phyloP scores from a whole-genome alignment of 2,329 filamentous ascomycete genomes.

The Aspergillus novofumigatus region DNA sequence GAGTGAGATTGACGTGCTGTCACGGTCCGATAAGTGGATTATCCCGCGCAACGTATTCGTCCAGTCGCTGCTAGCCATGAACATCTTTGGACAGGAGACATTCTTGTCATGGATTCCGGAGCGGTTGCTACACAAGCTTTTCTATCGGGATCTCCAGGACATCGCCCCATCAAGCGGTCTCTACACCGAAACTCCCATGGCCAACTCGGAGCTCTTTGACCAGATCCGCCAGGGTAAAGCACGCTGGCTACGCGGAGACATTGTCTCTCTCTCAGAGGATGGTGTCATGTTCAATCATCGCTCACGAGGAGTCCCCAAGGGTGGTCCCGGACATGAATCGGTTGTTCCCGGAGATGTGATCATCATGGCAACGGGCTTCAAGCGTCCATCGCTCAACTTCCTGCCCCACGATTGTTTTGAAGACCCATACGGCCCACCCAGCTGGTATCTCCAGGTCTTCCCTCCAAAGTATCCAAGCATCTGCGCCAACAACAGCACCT shows the following conservation, averaged over 20 bases:
- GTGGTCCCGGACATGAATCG: conserved; percentile 66
- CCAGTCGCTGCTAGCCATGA: conserved; percentile 68
- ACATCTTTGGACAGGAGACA: conserved; percentile 75
- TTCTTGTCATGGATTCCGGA: conserved; percentile 74
- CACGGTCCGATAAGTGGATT: conserved; percentile 80
- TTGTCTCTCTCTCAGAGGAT: conserved; percentile 58
- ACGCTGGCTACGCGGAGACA: conserved; percentile 78
- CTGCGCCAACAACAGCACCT: conserved; percentile 80
- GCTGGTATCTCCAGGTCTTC: conserved; percentile 87
- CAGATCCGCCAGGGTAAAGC: conserved; percentile 68
- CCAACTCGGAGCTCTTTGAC: conserved; percentile 75
- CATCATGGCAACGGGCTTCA: conserved; percentile 79
- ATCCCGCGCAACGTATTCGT: conserved; percentile 75
- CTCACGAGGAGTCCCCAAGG: conserved; percentile 66
- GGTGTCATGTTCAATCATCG: conserved; percentile 70
- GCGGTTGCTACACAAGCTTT: conserved; percentile 67
- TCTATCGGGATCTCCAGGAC: conserved; percentile 76
- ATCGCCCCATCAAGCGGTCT: conserved; percentile 67
- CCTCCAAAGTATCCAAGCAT: conserved; percentile 69
- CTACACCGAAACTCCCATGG: conserved; percentile 84
- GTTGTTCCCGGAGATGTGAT: conserved; percentile 69
- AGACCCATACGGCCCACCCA: conserved; percentile 71
- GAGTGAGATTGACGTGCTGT: conserved; percentile 65
- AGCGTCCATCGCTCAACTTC: conserved; percentile 68
- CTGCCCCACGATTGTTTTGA: conserved; percentile 69